phyloP scores from a whole-genome alignment of 2,329 filamentous ascomycete genomes.

The Onygena corvina region DNA sequence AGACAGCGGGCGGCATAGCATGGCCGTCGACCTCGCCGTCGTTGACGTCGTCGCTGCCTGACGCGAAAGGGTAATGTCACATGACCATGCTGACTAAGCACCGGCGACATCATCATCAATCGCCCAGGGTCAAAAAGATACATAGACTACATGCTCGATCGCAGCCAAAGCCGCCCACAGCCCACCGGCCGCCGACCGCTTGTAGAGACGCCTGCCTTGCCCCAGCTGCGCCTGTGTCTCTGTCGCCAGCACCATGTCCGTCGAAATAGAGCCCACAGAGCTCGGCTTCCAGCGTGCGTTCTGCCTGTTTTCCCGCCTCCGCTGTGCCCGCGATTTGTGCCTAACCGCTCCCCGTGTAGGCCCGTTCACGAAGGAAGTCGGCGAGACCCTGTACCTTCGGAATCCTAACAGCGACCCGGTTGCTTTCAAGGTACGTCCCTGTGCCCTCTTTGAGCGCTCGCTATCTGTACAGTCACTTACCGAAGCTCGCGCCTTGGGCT shows the following conservation, averaged over 20 bases:
- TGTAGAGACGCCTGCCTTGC: neutral
- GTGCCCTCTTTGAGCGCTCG: neutral
- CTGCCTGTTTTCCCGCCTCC: neutral
- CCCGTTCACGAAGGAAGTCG: conserved; percentile 53
- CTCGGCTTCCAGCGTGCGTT: conserved; percentile 75
- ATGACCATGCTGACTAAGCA: no score
- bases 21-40: no score
- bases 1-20: no score
- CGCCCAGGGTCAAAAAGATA: neutral
- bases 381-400: conserved; percentile 47
- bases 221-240: neutral
- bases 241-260: conserved; percentile 57
- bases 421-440: conserved; percentile 47
- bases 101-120: neutral
- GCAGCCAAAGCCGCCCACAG: neutral
- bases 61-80: no score
- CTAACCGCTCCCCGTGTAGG: conserved; percentile 34
- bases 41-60: no score
- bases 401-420: conserved; percentile 48
- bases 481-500: conserved; percentile 18
- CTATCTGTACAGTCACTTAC: conserved; percentile 10
- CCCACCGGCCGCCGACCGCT: neutral
- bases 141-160: no score
- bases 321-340: conserved; percentile 9
- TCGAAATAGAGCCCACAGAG: conserved; percentile 84